Conservation (phyloP, 2,329 filamentous ascomycete species). For the Trichoderma citrinoviride region DNA sequence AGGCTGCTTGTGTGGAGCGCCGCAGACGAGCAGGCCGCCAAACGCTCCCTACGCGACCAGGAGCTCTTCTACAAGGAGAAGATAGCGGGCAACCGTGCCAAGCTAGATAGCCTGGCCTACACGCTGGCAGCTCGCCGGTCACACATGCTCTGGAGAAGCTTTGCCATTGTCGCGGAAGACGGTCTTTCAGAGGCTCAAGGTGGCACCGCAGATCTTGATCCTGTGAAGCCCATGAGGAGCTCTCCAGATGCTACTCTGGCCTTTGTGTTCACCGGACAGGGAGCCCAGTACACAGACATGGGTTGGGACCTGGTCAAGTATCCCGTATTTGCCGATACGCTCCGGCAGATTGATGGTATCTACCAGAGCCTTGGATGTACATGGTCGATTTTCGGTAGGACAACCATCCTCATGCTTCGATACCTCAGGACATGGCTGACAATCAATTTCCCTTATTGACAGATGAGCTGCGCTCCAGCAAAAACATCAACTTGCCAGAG, state of each 20-base stretch:
- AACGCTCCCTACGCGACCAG: background rate
- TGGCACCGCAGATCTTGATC: background rate
- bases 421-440: background rate
- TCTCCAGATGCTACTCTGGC: background rate
- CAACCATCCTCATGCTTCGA: background rate
- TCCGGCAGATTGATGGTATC: conserved; percentile 20
- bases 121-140: conserved; percentile 27
- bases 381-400: conserved; percentile 18
- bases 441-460: background rate
- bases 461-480: conserved; percentile 10
- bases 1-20: conserved; percentile 8
- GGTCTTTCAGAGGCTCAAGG: background rate
- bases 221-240: background rate
- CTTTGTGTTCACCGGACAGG: conserved; percentile 36
- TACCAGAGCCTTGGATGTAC: background rate
- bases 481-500: conserved; percentile 18
- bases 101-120: conserved; percentile 5
- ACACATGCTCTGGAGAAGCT: conserved; percentile 12
- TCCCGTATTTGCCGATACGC: conserved; percentile 31
- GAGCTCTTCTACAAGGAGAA: background rate
- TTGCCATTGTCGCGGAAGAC: background rate
- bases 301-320: conserved; percentile 32
- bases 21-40: background rate
- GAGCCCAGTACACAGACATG: conserved; percentile 33
- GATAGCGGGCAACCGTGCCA: background rate